These are phyloP conservation scores for Eleusine indica DNA, from an alignment of 176 grass and related monocot species.

Conservation along the genomic window DNA sequence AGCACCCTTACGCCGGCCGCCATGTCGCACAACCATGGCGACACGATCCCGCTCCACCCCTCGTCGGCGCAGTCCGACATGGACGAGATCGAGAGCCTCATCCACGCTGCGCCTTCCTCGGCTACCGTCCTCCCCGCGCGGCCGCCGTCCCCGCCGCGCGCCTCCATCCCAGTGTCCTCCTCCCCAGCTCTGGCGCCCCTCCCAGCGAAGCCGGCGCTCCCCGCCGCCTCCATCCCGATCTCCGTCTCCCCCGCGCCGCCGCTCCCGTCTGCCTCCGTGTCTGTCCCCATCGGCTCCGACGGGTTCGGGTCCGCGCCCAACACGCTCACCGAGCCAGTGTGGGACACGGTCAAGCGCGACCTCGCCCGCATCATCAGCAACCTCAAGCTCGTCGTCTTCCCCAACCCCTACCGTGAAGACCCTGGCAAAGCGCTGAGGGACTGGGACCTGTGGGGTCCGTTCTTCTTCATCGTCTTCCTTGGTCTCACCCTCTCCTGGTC, in stretches of 20 bases:
- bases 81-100: slow-evolving; percentile 98
- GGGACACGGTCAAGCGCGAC: slow-evolving; percentile 98
- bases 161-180: slow-evolving; percentile 82
- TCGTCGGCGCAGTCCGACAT: slow-evolving; percentile 98
- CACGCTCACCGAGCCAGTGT: slow-evolving; percentile 97
- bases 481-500: slow-evolving; percentile 96
- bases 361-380: slow-evolving; percentile 95
- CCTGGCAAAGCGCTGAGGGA: slow-evolving; percentile 96
- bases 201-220: slow-evolving; percentile 45
- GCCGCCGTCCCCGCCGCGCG: slow-evolving; percentile 74
- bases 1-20: slow-evolving; percentile 29
- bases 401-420: slow-evolving; percentile 94
- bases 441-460: slow-evolving; percentile 97
- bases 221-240: slow-evolving; percentile 59
- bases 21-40: slow-evolving; percentile 79
- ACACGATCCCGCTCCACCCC: slow-evolving; percentile 92
- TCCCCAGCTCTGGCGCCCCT: slow-evolving; percentile 29
- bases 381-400: slow-evolving; percentile 98
- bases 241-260: slow-evolving; percentile 43
- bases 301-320: slow-evolving; percentile 74
- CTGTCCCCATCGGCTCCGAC: slow-evolving; percentile 61
- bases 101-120: slow-evolving; percentile 67
- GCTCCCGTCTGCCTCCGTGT: slow-evolving; percentile 22
- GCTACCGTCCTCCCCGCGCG: slow-evolving; percentile 78
- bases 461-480: slow-evolving; percentile 99